Base-by-base conservation (phyloP, 768 basidiomycete species). In the Leccinum variicolor region DNA sequence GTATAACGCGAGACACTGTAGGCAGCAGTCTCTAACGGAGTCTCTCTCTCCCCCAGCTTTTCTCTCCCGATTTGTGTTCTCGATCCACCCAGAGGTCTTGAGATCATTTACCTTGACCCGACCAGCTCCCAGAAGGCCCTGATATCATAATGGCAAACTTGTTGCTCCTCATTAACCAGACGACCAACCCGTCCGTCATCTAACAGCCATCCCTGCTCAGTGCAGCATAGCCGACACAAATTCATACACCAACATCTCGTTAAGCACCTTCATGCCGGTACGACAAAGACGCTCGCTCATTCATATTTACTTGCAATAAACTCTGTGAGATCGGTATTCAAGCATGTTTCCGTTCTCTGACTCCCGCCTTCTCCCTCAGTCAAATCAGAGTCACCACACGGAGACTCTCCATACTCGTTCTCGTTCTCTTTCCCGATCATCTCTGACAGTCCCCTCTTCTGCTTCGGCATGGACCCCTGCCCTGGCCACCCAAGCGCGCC, bases 251-350 rank as follows among this genome's bases (percentile, higher is more conserved):
- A 78, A 64, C 75, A 71, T 29, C 74, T 91, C 73, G 68, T 88
- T 53, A 79, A 76, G 28, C 90, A 94, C 66, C 60, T 94, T 8
- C 92, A 94, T 66, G 80, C 83, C 36, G 28, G 28, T 28, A 28
- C 28, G 9, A 39, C 39, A 39, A 39, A 39, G 39, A 39, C 39
- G 33, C 33, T 33, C 5, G 26, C 26, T 29, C 28, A 29, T 29
- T 29, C 14, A 17, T 36, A 36, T 39, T 36, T 39, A 39, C 36
- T 39, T 36, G 31, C 28, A 28, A 28, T 28, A 28, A 28, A 28
- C 28, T 33, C 11, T 34, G 34, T 36, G 14, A 36, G 34, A 17
- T 29, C 26, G 26, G 26, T 28, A 28, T 28, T 28, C 26, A 28
- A 28, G 26, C 26, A 28, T 29, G 28, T 29, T 33, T 6, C 34